Base-by-base conservation (phyloP, 495 filamentous ascomycete species). In the Hypoxylon crocopeplum region DNA sequence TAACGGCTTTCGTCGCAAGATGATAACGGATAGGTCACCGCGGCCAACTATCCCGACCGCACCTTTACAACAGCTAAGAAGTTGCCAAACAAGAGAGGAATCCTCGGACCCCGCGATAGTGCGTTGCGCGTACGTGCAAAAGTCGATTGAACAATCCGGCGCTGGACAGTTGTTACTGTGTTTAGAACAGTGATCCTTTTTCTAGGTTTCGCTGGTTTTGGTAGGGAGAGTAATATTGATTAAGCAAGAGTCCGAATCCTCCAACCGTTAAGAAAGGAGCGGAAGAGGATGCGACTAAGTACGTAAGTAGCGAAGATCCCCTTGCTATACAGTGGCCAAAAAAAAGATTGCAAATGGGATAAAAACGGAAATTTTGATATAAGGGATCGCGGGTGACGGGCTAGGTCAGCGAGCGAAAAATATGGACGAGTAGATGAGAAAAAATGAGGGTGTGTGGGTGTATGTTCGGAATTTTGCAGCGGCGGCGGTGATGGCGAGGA, bases 401-500 rank as follows among this genome's bases (percentile, higher is more conserved):
- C 27, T 24, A 46, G 24, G 49, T 48, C 34, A 51, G 48, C 36
- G 63, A 51, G 45, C 52, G 40, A 44, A 49, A 46, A 63, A 52
- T 45, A 16, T 38, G 48, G 36, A 59, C 39, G 33, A 51, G 56
- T 63, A 46, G 52, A 48, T 20, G 39, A 56, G 15, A 17, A 20
- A 48, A 55, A 62, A 55, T 27, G 24, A 8, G 24, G 3, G 24
- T 27, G 8, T 27, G 24, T 27, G 24, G 3, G 24, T 27, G 62
- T 52, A 47, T 62, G 64, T 41, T 65, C 57, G 68, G 60, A 60
- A 57, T 63, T 67, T 66, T 56, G 34, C 29, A 39, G 56, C 66
- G 56, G 62, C 62, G 63, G 66, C 66, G 59, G 67, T 64, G 68
- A 71, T 66, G 68, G 68, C 62, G 68, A 70, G 59, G 53, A 70